Conservation (phyloP, 192 early-diverging fungal species). For the Umbelopsis vinacea region DNA sequence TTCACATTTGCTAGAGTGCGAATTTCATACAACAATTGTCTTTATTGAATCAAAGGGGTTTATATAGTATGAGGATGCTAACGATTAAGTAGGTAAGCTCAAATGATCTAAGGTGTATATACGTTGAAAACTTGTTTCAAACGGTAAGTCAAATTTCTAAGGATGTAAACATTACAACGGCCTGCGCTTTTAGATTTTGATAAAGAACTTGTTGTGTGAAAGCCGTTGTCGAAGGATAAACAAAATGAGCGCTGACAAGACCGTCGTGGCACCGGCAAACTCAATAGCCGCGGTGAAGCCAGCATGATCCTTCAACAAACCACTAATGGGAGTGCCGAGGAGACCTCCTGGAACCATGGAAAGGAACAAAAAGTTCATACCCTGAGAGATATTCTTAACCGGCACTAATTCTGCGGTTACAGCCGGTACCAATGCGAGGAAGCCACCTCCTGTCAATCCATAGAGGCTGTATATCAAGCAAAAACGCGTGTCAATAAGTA, state of each 20-base stretch:
- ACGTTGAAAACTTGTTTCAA: too few species aligned
- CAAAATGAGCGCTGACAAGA: slow-evolving; percentile 34
- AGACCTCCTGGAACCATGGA: slow-evolving; percentile 38
- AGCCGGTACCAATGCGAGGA: slow-evolving; percentile 54
- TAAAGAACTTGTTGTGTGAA: slow-evolving; percentile 27
- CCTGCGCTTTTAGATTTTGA: slow-evolving; percentile 13
- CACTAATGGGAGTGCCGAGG: slow-evolving; percentile 42
- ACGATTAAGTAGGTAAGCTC: too few species aligned
- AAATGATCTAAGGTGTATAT: too few species aligned
- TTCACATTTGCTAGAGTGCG: too few species aligned
- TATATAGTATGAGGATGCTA: too few species aligned
- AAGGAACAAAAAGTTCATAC: slow-evolving; percentile 46
- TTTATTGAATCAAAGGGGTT: too few species aligned
- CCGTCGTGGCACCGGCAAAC: slow-evolving; percentile 36
- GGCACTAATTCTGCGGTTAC: slow-evolving; percentile 56
- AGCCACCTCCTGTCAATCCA: slow-evolving; percentile 33
- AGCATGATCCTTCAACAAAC: slow-evolving; percentile 23
- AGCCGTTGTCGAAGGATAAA: slow-evolving; percentile 27
- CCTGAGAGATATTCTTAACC: slow-evolving; percentile 43
- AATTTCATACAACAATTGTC: too few species aligned
- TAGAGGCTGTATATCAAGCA: slow-evolving; percentile 6
- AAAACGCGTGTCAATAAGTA: not conserved
- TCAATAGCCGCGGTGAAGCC: slow-evolving; percentile 40
- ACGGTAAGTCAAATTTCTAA: too few species aligned
- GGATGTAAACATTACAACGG: too few species aligned